These are phyloP conservation scores for Cerrena zonata DNA, from an alignment of 1,284 basidiomycete species.

Conservation along the genomic window DNA sequence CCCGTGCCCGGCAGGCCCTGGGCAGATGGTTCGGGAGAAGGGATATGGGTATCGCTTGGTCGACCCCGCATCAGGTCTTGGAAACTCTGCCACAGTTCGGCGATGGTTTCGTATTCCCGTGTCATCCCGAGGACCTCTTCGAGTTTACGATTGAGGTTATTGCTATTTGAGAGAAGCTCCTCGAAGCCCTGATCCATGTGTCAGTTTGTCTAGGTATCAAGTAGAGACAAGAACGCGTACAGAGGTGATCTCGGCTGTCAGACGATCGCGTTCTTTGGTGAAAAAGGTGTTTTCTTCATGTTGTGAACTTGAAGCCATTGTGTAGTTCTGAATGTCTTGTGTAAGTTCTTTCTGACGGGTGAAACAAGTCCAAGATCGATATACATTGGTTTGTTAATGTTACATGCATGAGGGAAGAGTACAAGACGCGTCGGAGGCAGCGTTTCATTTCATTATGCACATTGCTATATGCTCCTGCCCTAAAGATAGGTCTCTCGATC, in stretches of 20 bases:
- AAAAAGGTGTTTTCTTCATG: constrained; percentile 60
- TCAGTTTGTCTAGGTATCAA: constrained; percentile 1
- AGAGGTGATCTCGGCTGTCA: constrained; percentile 66
- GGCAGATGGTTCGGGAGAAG: constrained; percentile 24
- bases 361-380: too few species aligned
- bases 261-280: constrained; percentile 68
- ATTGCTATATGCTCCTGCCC: background rate
- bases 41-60: constrained; percentile 30
- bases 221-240: constrained; percentile 18
- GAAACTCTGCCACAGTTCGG: constrained; percentile 80
- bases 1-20: constrained; percentile 62
- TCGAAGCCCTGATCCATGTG: constrained; percentile 71
- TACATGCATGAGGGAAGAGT: background rate
- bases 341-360: too few species aligned
- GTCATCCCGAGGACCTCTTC: constrained; percentile 91
- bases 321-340: too few species aligned
- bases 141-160: constrained; percentile 84
- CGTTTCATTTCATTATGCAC: too few species aligned
- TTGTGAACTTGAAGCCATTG: too few species aligned
- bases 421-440: background rate
- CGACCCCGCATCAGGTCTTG: constrained; percentile 69
- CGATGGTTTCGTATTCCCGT: constrained; percentile 87
- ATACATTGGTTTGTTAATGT: too few species aligned
- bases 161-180: constrained; percentile 78
- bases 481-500: background rate